phyloP scores from a whole-genome alignment of 768 basidiomycete genomes.

The Leucogyrophana mollusca region DNA sequence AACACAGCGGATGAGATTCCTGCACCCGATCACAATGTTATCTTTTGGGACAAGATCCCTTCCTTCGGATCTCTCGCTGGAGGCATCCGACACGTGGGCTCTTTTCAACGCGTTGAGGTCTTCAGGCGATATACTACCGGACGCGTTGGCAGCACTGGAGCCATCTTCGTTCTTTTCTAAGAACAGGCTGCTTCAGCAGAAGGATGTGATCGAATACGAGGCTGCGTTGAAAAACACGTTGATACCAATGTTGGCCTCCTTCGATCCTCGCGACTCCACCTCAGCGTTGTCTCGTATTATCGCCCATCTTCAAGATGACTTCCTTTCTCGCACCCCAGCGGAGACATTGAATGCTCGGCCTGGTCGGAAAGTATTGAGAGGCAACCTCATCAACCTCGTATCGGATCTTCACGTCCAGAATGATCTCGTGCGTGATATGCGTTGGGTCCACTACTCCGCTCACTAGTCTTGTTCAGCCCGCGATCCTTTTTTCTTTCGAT shows the following conservation, averaged over 20 bases:
- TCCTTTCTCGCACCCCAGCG: conserved; percentile 21
- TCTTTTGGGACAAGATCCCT: conserved; percentile 48
- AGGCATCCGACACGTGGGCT: conserved; percentile 53
- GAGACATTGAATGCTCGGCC: conserved; percentile 34
- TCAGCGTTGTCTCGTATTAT: conserved; percentile 41
- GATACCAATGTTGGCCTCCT: conserved; percentile 31
- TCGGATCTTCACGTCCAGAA: conserved; percentile 55
- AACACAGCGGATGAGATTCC: conserved; percentile 44
- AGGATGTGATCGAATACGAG: conserved; percentile 63
- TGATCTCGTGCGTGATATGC: conserved; percentile 47
- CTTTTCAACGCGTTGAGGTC: conserved; percentile 47
- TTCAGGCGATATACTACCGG: conserved; percentile 20
- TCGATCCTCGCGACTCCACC: conserved; percentile 31
- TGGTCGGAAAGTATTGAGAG: conserved; percentile 25
- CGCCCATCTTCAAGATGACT: conserved; percentile 37
- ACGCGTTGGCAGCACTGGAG: conserved; percentile 28
- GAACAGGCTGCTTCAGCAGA: conserved; percentile 47
- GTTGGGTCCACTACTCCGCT: too few species aligned
- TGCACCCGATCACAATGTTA: conserved; percentile 66
- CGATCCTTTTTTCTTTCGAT: conserved; percentile 68
- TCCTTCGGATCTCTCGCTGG: conserved; percentile 63
- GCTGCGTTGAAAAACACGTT: conserved; percentile 46
- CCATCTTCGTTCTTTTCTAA: conserved; percentile 46
- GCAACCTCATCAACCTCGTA: conserved; percentile 50
- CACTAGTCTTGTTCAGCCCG: conserved; percentile 48